Base-by-base conservation (phyloP, 148 eudicot genomes). In the Rheum nobile region DNA sequence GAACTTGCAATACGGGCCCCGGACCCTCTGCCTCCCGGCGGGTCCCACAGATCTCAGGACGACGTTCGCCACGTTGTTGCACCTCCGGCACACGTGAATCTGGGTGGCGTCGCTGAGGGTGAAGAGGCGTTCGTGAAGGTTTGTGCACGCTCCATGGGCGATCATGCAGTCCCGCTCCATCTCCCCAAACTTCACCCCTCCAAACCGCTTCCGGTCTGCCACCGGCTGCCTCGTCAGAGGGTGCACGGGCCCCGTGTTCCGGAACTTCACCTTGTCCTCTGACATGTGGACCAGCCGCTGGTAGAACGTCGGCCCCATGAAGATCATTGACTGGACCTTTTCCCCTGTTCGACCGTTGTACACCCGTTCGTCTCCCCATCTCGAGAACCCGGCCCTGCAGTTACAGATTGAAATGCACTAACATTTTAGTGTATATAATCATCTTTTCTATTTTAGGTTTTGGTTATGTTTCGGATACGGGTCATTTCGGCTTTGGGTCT, bases 141-240 rank as follows among this genome's bases (percentile, higher is more conserved):
- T 94, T 6, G 90, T 85, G 11, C 97, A 82, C 8, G 98, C 98
- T 48, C 98, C 98, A 19, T 94, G 98, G 68, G 97, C 98, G 2
- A 94, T 94, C 6, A 94, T 90, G 71, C 98, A 89, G 76, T 94
- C 98, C 0, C 98, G 82, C 61, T 94, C 98, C 98, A 94, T 94
- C 73, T 94, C 97, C 2, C 97, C 98, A 35, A 94, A 94, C 55
- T 94, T 94, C 68, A 94, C 85, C n/a, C 98, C 98, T 12, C 98
- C 98, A 42, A 94, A 94, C 0, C 98, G 84, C 75, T 94, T 94
- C 71, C 98, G 71, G 81, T 94, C 98, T 10, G 97, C 90, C 73
- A 94, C 98, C 0, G 98, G 98, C 78, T 94, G 98, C 47, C 97
- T 80, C 42, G 98, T 94, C 52, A 94, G 89, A 1, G 98, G 96